Evolutionary conservation across 495 filamentous ascomycete genomes (phyloP).

Genomic region (Hypoxylon fuscum): DNA sequence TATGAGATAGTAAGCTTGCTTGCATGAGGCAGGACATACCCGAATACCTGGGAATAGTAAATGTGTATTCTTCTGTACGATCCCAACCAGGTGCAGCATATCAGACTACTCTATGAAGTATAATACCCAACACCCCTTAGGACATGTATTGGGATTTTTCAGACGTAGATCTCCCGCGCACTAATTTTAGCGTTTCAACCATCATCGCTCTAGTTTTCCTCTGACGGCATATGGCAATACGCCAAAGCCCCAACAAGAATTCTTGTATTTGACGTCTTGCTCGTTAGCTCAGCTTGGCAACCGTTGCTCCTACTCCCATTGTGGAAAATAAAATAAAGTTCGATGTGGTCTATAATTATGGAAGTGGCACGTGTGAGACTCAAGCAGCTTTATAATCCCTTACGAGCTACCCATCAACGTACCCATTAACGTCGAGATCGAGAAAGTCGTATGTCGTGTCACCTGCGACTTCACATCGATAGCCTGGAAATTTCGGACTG

Average conservation of each 20-base stretch:
- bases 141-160: too few relatives aligned
- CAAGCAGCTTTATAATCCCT: neutral
- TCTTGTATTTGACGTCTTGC: conserved; percentile 5
- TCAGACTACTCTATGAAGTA: neutral
- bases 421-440: neutral
- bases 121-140: too few relatives aligned
- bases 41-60: neutral
- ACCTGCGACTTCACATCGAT: conserved; percentile 3
- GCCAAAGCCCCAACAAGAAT: conserved; percentile 29
- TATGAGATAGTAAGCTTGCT: neutral
- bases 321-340: too few relatives aligned
- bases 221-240: conserved; percentile 24
- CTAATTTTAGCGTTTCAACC: too few relatives aligned
- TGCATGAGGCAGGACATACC: neutral
- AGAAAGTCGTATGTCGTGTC: conserved; percentile 19
- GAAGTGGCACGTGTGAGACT: conserved; percentile 3
- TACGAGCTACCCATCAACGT: conserved; percentile 9
- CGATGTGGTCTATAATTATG: too few relatives aligned
- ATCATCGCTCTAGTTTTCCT: too few relatives aligned
- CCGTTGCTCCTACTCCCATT: neutral
- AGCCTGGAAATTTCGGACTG: conserved; percentile 1
- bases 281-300: conserved; percentile 14
- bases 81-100: neutral
- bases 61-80: neutral
- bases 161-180: too few relatives aligned